A percentile compares a stretch with the other conserved stretches of the same genome.
phyloP scores from a whole-genome alignment of 140 eudicot species.

The Cichorium intybus region DNA sequence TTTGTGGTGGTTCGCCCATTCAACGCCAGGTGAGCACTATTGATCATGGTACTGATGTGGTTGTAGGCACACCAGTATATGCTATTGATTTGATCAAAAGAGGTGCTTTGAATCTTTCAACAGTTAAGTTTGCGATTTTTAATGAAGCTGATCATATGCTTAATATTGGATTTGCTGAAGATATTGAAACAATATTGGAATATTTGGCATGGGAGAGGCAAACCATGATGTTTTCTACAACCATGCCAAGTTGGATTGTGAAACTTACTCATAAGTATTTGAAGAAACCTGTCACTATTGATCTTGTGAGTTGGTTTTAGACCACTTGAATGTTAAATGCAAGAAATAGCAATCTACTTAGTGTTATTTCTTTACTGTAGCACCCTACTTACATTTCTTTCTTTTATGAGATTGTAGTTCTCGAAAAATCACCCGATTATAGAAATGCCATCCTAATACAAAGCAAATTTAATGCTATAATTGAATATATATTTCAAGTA shows the following conservation, averaged over 20 bases:
- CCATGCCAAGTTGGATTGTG: constrained; percentile 91
- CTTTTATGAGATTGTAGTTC: too few relatives aligned
- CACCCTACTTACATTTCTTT: too few relatives aligned
- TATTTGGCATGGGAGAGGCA: constrained; percentile 62
- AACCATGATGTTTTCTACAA: constrained; percentile 96
- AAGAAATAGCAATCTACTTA: too few relatives aligned
- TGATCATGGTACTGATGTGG: constrained; percentile 79
- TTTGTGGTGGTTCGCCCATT: constrained; percentile 85
- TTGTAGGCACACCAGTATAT: constrained; percentile 95
- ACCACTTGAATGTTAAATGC: too few relatives aligned
- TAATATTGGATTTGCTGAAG: constrained; percentile 86
- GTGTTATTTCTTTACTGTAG: too few relatives aligned
- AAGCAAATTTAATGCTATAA: too few relatives aligned
- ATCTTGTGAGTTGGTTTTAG: constrained; percentile 96
- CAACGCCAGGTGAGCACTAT: constrained; percentile 76
- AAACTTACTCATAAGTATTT: constrained; percentile 74
- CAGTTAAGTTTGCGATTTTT: constrained; percentile 71
- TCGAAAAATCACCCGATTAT: too few relatives aligned
- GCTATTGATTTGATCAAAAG: constrained; percentile 79
- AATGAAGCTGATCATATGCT: constrained; percentile 99
- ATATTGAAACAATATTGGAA: constrained; percentile 73
- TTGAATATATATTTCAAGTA: too few relatives aligned
- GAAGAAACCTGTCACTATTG: constrained; percentile 66
- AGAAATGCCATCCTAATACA: too few relatives aligned
- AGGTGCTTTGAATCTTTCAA: constrained; percentile 70